A percentile compares a stretch with the other conserved stretches of the same genome.
These are phyloP conservation scores for Fusarium abutilonis DNA, from an alignment of 2,329 filamentous ascomycete species.

Conservation along the genomic window DNA sequence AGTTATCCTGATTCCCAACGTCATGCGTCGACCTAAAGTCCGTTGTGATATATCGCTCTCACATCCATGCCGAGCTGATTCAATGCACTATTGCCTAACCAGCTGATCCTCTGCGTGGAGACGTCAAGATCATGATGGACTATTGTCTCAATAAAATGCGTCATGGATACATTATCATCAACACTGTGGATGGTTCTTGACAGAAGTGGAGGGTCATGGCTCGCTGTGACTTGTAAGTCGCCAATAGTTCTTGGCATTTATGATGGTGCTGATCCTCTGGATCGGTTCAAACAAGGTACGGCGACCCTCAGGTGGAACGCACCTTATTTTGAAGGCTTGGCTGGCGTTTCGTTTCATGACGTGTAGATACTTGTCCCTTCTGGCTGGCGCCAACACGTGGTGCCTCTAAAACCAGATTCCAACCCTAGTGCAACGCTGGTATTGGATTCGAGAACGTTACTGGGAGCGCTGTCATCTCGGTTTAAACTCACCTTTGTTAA, in stretches of 20 bases:
- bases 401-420: conserved; percentile 6
- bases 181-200: conserved; percentile 6
- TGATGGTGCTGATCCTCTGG: conserved; percentile 26
- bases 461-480: background rate
- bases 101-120: conserved; percentile 20
- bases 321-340: conserved; percentile 25
- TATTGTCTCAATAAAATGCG: conserved; percentile 32
- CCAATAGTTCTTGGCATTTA: conserved; percentile 21
- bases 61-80: background rate
- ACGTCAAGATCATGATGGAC: conserved; percentile 10
- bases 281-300: conserved; percentile 34
- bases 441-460: conserved; percentile 4
- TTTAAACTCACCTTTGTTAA: background rate
- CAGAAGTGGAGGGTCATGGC: conserved; percentile 8
- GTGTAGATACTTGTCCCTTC: conserved; percentile 25
- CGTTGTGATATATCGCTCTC: conserved; percentile 1
- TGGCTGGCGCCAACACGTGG: conserved; percentile 33
- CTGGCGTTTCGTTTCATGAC: conserved; percentile 39
- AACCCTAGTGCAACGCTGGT: background rate
- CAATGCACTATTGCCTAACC: conserved; percentile 2
- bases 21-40: conserved; percentile 25
- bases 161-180: conserved; percentile 24
- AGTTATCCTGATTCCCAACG: conserved; percentile 32
- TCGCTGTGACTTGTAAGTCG: conserved; percentile 1
- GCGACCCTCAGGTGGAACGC: conserved; percentile 21